Conservation (phyloP, 257 asterid genomes). For the Capsicum pubescens region DNA sequence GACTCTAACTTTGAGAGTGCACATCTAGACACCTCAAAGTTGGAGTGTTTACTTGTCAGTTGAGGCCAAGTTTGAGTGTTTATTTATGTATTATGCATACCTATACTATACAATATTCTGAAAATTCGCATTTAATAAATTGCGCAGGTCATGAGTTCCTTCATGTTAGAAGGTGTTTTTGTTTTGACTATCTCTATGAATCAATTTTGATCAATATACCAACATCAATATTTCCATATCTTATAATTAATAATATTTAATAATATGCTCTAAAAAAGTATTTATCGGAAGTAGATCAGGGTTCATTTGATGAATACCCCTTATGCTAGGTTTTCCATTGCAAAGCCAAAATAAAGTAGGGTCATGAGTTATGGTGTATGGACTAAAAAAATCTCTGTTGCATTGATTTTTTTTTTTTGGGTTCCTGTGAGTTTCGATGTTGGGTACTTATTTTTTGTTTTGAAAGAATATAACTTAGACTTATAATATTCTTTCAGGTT, state of each 20-base stretch:
- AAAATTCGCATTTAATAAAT: not conserved
- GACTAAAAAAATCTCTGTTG: not conserved
- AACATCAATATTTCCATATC: not conserved
- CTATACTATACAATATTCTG: not conserved
- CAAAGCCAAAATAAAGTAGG: not conserved
- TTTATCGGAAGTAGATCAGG: not conserved
- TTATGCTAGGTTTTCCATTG: not conserved
- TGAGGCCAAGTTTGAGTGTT: not conserved
- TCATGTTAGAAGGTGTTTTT: conserved; percentile 16
- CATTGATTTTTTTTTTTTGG: not conserved
- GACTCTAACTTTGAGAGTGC: not conserved
- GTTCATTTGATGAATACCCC: conserved; percentile 14
- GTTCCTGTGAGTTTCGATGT: not conserved
- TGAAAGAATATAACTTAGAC: not conserved
- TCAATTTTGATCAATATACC: not conserved
- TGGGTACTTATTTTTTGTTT: not conserved
- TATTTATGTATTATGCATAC: not conserved
- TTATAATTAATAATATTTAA: not conserved
- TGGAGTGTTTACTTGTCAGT: not conserved
- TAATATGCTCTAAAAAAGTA: not conserved
- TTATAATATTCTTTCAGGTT: not conserved
- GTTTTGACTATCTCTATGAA: not conserved
- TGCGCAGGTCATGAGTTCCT: not conserved
- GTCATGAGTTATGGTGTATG: conserved; percentile 23
- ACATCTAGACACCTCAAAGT: conserved; percentile 4